phyloP scores from a whole-genome alignment of 495 filamentous ascomycete genomes.

The Darksidea phi region DNA sequence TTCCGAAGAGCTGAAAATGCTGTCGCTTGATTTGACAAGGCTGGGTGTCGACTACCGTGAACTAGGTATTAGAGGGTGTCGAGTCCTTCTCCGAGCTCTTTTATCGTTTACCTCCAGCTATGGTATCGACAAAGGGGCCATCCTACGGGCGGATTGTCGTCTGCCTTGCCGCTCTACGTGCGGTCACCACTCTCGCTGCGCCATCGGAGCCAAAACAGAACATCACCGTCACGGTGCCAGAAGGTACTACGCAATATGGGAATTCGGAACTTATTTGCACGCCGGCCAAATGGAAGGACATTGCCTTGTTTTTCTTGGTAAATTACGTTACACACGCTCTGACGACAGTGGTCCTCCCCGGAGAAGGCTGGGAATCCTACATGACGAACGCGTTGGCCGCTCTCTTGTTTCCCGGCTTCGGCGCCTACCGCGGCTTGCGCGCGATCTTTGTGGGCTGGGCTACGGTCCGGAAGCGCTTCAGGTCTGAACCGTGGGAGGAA shows the following conservation, averaged over 20 bases:
- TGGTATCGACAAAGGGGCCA: neutral
- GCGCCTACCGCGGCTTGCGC: slow-evolving; percentile 2
- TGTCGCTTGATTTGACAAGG: neutral
- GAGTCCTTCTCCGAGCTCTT: neutral
- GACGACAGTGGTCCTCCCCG: slow-evolving; percentile 4
- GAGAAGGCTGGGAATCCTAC: slow-evolving; percentile 1
- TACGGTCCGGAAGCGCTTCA: slow-evolving; percentile 1
- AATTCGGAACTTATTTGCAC: slow-evolving; percentile 17
- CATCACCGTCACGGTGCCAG: slow-evolving; percentile 14
- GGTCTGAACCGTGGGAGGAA: neutral
- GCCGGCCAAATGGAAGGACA: slow-evolving; percentile 13
- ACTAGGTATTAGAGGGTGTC: neutral
- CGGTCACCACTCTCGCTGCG: neutral
- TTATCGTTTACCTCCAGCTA: neutral
- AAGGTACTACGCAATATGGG: slow-evolving; percentile 11
- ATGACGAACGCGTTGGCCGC: slow-evolving; percentile 4
- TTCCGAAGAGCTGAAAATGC: neutral
- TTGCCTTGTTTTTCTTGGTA: slow-evolving; percentile 9
- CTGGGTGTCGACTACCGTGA: neutral
- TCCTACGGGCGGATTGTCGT: neutral
- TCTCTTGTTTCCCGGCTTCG: slow-evolving; percentile 13
- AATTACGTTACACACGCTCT: slow-evolving; percentile 22
- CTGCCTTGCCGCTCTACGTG: neutral
- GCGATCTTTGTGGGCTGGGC: slow-evolving; percentile 13
- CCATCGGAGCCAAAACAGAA: slow-evolving; percentile 2